Base-by-base conservation (phyloP, 2,329 filamentous ascomycete genomes). In the Sarocladiaceae sp. region DNA sequence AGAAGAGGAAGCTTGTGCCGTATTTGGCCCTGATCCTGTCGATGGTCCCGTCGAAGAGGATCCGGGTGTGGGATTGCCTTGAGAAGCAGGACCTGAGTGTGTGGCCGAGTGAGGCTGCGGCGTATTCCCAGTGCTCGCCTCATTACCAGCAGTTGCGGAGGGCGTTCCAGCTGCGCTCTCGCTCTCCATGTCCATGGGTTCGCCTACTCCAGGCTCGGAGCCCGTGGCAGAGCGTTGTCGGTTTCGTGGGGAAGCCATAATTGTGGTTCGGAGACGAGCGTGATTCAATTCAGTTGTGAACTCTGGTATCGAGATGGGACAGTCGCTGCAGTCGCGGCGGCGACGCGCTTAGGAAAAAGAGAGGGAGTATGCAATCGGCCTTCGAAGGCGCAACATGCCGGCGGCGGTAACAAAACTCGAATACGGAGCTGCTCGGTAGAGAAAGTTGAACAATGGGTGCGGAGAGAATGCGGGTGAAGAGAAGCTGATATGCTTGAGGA, bases 171-270 rank as follows among this genome's bases (percentile, higher is more conserved):
- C 54, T 45, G 53, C 51, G 45, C 48, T 55, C 35, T 64, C 59
- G 45, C 45, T 53, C 40, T 64, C 60, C 27, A 58, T 53, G 16
- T 65, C 61, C 61, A 65, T 64, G 18, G 48, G 40, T 42, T 33
- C 40, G n/a, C 37, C 37, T n/a, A n/a, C 23, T 15, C 20, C 37
- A 41, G 5, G 19, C 20, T 39, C 34, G 19, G 37, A 29, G 19
- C 37, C 19, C 23, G 37, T 15, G 29, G 23, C 10, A 18, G 23
- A 41, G n/a, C 4, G 37, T 24, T 41, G 21, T 5, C 21, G 37
- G 23, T 41, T 24, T 5, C 37, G 37, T 13, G 37, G 37, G 23
- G 37, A 41, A 41, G 5, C 37, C 37, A 41, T 41, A 5, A 3
- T 18, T 10, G 4, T 16, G 19, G 19, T 18, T 41, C 26, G 9